Base-by-base conservation (phyloP, 805 yeast species). In the Ogataea henricii region DNA sequence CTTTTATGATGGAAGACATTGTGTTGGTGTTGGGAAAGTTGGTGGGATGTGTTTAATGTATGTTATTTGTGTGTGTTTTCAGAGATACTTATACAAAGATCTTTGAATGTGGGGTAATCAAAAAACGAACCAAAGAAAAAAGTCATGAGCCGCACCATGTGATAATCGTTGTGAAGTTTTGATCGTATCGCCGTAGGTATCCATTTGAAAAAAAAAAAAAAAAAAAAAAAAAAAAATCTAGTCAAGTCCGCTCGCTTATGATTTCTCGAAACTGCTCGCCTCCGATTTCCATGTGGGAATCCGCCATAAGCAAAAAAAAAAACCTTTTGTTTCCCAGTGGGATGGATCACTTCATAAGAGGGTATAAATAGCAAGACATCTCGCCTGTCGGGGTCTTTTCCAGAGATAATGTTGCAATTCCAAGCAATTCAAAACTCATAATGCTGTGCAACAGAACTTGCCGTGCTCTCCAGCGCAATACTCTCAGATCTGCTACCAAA, bases 1-100 rank as follows among this genome's bases (percentile, higher is more conserved):
- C 52, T 20, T 49, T 48, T 3, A 41, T n/a, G 25, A 58, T 42
- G 6, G 55, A 23, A 20, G 29, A 22, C 34, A 30, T 30, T 30
- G 12, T 8, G 30, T 6, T 9, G 26, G 26, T 27, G 30, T 27
- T 30, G 3, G n/a, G 8, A n/a, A 6, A 16, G 34, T 27, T 27
- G 30, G 14, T 27, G 30, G n/a, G 30, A 27, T 27, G 10, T 27
- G 4, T 9, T 27, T 13, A 27, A 14, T 34, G 39, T 42, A n/a
- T n/a, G n/a, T n/a, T n/a, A n/a, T n/a, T n/a, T n/a, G n/a, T n/a
- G n/a, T n/a, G n/a, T n/a, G n/a, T n/a, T n/a, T n/a, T n/a, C n/a
- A n/a, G n/a, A n/a, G n/a, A n/a, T n/a, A n/a, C n/a, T n/a, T n/a
- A n/a, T n/a, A n/a, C n/a, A n/a, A n/a, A n/a, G n/a, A n/a, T n/a